Evolutionary conservation across 352 stramenopile species (phyloP).

Genomic region (Ophiocytium majus): DNA sequence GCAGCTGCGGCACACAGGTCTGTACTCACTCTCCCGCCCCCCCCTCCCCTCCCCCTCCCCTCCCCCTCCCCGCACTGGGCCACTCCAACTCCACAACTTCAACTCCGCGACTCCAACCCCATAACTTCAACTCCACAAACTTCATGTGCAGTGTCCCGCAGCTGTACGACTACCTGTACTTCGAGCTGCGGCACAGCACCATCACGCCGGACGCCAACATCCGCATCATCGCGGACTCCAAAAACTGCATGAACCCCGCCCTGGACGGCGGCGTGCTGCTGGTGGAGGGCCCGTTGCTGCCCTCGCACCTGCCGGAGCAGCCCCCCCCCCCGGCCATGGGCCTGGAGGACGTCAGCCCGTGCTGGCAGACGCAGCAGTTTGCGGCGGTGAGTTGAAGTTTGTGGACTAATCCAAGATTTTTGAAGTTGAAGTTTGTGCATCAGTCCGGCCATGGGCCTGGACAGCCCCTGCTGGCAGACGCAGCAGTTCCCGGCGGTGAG

Average conservation of each 20-base stretch:
- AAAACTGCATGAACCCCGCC: background rate
- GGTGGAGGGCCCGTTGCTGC: background rate
- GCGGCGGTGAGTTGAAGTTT: background rate
- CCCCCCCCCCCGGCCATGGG: background rate
- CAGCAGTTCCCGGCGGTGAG: background rate
- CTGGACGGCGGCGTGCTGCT: background rate
- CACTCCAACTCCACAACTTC: too few species aligned
- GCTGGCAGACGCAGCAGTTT: background rate
- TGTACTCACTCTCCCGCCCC: too few species aligned
- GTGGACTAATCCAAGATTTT: too few species aligned
- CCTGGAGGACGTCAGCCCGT: conserved; percentile 14
- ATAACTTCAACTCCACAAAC: too few species aligned
- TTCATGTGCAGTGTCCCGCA: background rate
- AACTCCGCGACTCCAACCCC: too few species aligned
- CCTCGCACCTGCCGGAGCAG: background rate
- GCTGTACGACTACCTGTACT: background rate
- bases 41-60: too few species aligned
- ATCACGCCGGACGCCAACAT: background rate
- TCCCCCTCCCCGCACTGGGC: too few species aligned
- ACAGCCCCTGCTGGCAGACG: conserved; percentile 8
- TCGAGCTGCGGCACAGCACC: background rate
- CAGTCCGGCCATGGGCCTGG: background rate
- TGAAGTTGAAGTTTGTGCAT: too few species aligned
- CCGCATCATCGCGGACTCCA: background rate
- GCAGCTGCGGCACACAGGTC: too few species aligned